Conservation (phyloP, 371 early-diverging fungal genomes). For the Conidiobolus incongruus region DNA sequence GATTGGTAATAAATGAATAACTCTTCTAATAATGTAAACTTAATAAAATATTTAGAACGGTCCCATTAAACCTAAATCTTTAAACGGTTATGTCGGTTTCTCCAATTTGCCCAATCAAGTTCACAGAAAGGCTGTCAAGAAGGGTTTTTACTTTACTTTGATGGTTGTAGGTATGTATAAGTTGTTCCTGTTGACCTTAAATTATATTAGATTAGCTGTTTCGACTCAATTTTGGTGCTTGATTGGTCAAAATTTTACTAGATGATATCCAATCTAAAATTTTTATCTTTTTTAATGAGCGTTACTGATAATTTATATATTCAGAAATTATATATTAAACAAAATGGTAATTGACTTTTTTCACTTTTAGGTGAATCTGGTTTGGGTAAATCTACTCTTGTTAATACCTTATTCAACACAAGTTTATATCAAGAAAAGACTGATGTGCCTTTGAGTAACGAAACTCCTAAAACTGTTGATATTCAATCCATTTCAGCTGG, state of each 20-base stretch:
- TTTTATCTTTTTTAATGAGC: not conserved
- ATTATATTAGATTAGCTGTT: not conserved
- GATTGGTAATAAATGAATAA: no score
- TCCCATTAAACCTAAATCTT: conserved; percentile 37
- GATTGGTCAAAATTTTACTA: not conserved
- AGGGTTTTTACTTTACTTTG: conserved; percentile 96
- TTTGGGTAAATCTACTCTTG: conserved; percentile 98
- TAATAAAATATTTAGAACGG: no score
- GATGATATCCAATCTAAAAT: not conserved
- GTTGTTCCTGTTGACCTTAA: not conserved
- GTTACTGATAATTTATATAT: conserved; percentile 1
- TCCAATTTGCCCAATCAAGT: conserved; percentile 97
- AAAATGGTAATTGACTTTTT: no score
- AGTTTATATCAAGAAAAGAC: conserved; percentile 74
- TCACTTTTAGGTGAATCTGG: conserved; percentile 74
- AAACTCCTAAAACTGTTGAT: conserved; percentile 81
- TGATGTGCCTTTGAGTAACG: conserved; percentile 49
- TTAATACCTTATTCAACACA: conserved; percentile 95
- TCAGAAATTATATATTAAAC: not conserved
- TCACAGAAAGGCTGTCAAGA: conserved; percentile 92
- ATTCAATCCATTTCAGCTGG: conserved; percentile 83
- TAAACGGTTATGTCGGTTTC: conserved; percentile 92
- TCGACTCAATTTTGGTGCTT: not conserved
- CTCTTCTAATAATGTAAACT: no score
- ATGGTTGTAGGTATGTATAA: conserved; percentile 82